Evolutionary conservation across 306 rosid genomes (phyloP), one percentile per base, ranked within the genome.

Genomic region (Lagenaria siceraria): DNA sequence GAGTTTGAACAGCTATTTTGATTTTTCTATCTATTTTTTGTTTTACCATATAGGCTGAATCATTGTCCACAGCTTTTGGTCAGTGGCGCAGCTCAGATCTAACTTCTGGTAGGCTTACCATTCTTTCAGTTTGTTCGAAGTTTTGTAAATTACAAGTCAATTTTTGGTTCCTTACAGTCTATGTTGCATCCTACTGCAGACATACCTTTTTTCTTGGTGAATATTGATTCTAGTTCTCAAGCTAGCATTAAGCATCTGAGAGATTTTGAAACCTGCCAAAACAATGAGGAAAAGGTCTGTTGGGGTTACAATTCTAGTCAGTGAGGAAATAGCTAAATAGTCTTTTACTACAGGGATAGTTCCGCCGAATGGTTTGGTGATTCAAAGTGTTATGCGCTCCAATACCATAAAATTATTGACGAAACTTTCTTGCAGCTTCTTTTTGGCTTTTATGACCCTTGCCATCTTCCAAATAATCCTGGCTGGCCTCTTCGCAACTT

Each of bases 401-500:
- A 77, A 46, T 71, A 46, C 78, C 60, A 25, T 76, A 17, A 74
- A 81, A 52, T 76, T 59, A 25, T 59, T 43, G 62, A 75, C 73
- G 48, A 59, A 52, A 52, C 59, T 74, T 76, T 51, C 81, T 79
- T 76, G 82, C 96, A 95, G 98, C 79, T 86, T 52, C 85, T 95
- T 21, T 95, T 95, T 74, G 98, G 97, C n/a, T 95, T 95, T 87
- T 95, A 92, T 29, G 98, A 95, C 75, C 98, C 96, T 38, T 95
- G 93, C 80, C 96, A 95, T 88, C 96, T 90, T 78, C 93, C 90
- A 73, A 87, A 84, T 62, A 90, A 84, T 87, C 97, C 98, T 2
- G 97, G 98, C 35, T 95, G 98, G 98, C 97, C 97, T 42, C 96
- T 95, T 38, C 92, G 98, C 82, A 95, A 95, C 91, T 84, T 87